Evolutionary conservation across 352 stramenopile species (phyloP).

Genomic region (Phytophthora pseudosyringae): DNA sequence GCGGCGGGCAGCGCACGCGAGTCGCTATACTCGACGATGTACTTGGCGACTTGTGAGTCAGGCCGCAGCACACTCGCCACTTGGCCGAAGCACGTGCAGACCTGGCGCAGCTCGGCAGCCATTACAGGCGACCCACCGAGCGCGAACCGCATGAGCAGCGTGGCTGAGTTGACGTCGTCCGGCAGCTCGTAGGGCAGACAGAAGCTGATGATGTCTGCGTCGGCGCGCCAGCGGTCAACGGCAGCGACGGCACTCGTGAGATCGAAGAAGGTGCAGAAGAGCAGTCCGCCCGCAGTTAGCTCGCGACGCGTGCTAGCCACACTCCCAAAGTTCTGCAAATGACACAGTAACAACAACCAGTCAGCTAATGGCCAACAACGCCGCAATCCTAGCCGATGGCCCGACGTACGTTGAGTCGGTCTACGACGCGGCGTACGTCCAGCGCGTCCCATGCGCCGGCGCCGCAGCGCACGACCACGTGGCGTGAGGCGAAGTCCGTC

Average conservation of each 20-base stretch:
- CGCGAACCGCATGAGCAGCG: constrained; percentile 54
- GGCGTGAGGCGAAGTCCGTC: constrained; percentile 65
- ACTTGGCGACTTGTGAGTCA: constrained; percentile 49
- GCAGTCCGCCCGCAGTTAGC: constrained; percentile 54
- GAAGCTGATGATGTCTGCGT: constrained; percentile 58
- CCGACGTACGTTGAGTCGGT: constrained; percentile 61
- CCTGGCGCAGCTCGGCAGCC: constrained; percentile 58
- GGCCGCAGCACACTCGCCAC: constrained; percentile 77
- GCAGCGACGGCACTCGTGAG: constrained; percentile 67
- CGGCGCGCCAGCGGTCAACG: constrained; percentile 56
- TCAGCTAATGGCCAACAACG: constrained; percentile 32
- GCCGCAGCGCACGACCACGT: constrained; percentile 67
- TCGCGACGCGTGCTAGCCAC: constrained; percentile 57
- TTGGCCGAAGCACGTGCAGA: constrained; percentile 75
- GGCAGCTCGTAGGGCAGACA: constrained; percentile 73
- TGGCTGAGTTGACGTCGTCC: constrained; percentile 70
- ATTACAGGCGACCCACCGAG: constrained; percentile 24
- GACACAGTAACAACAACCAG: constrained; percentile 4
- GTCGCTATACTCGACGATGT: constrained; percentile 83
- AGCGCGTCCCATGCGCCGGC: constrained; percentile 38
- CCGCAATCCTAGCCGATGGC: background rate
- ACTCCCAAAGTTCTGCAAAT: constrained; percentile 63
- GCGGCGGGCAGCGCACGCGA: constrained; percentile 52
- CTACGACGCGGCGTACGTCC: constrained; percentile 52
- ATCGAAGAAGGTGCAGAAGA: constrained; percentile 84